Conservation (phyloP, 768 basidiomycete species). For the Dentipellis sp. region DNA sequence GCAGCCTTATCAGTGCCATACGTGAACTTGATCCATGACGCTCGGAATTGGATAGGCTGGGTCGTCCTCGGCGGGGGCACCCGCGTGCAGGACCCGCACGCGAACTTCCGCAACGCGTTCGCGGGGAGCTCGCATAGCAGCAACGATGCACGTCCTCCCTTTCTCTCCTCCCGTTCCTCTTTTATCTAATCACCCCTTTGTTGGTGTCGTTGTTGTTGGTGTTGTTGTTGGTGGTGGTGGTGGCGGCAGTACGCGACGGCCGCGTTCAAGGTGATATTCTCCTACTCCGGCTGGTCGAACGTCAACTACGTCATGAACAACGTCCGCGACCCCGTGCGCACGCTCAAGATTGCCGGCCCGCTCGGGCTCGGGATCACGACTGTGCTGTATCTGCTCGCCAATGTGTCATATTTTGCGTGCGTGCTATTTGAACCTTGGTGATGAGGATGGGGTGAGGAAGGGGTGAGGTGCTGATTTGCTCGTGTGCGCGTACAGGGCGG, state of each 20-base stretch:
- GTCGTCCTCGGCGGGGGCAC: constrained; percentile 53
- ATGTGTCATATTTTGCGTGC: constrained; percentile 47
- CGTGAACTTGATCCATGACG: too few species aligned
- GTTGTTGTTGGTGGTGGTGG: not conserved
- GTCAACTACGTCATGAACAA: constrained; percentile 55
- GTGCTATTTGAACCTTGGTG: too few species aligned
- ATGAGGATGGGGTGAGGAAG: not conserved
- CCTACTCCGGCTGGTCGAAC: constrained; percentile 44
- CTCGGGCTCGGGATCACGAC: constrained; percentile 16
- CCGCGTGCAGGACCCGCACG: constrained; percentile 41
- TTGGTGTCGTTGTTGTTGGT: too few species aligned
- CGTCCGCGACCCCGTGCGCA: constrained; percentile 48
- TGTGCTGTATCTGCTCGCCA: constrained; percentile 43
- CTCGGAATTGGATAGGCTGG: constrained; percentile 28
- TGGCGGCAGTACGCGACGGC: constrained; percentile 46
- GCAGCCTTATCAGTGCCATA: not conserved
- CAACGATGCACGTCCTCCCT: constrained; percentile 28
- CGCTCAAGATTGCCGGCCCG: constrained; percentile 53
- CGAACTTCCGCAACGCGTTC: constrained; percentile 51
- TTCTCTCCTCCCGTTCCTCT: not conserved
- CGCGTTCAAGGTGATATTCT: constrained; percentile 45
- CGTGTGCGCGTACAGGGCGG: constrained; percentile 20
- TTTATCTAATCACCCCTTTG: not conserved
- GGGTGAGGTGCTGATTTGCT: not conserved
- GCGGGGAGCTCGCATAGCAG: constrained; percentile 45